These are phyloP conservation scores for Aspergillus transmontanensis DNA, from an alignment of 2,329 filamentous ascomycete species.

Conservation along the genomic window DNA sequence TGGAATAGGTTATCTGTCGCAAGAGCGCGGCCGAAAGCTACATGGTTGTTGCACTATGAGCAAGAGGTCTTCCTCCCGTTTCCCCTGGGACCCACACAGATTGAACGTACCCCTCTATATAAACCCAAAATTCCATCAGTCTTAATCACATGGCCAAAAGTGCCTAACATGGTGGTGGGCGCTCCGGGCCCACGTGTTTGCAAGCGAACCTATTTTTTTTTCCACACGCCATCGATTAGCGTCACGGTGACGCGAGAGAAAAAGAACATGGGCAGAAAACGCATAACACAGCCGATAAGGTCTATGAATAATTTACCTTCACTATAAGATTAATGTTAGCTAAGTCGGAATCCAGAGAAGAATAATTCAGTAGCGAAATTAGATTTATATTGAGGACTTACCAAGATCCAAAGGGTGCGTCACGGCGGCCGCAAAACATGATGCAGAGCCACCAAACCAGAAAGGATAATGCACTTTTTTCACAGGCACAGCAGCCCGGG, in stretches of 20 bases:
- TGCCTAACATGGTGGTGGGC: conserved; percentile 80
- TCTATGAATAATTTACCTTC: conserved; percentile 48
- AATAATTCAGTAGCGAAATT: neutral
- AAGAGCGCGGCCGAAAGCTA: conserved; percentile 83
- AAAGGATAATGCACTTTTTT: conserved; percentile 68
- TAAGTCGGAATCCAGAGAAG: neutral
- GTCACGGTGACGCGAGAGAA: conserved; percentile 13
- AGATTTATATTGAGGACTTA: conserved; percentile 51
- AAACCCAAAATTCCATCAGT: conserved; percentile 76
- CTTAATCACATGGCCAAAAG: conserved; percentile 78
- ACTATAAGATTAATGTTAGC: conserved; percentile 47
- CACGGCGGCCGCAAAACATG: conserved; percentile 85
- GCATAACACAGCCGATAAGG: conserved; percentile 1
- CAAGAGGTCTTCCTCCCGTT: conserved; percentile 6
- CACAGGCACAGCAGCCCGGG: conserved; percentile 25
- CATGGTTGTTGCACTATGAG: conserved; percentile 1
- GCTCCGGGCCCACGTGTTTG: conserved; percentile 79
- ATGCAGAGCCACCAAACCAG: conserved; percentile 96
- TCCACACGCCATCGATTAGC: conserved; percentile 17
- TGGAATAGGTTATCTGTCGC: conserved; percentile 94
- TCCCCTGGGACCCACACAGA: conserved; percentile 1
- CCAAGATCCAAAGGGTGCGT: conserved; percentile 92
- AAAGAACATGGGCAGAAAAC: conserved; percentile 4
- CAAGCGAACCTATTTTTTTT: conserved; percentile 69
- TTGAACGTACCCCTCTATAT: conserved; percentile 71